Conservation (phyloP, 805 yeast species). For the Blastobotrys parvus region DNA sequence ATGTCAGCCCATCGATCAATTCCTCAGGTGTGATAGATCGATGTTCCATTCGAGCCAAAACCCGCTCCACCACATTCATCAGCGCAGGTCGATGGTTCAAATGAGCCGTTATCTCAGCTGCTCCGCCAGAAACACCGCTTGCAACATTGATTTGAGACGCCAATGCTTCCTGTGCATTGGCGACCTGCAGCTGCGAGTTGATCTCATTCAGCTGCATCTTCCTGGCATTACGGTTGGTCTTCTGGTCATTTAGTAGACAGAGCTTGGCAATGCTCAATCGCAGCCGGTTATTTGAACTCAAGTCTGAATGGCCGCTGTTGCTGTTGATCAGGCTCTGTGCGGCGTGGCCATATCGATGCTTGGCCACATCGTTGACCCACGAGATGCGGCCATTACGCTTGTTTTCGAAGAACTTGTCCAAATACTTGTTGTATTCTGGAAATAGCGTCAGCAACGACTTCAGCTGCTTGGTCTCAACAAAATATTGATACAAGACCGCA, state of each 20-base stretch:
- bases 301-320: constrained; percentile 34
- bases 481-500: constrained; percentile 48
- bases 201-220: constrained; percentile 29
- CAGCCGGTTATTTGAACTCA: constrained; percentile 40
- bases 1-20: constrained; percentile 44
- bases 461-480: constrained; percentile 44
- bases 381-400: constrained; percentile 36
- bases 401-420: constrained; percentile 45
- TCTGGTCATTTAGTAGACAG: constrained; percentile 39
- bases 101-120: too few species aligned
- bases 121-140: background rate
- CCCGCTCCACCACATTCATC: constrained; percentile 1
- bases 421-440: constrained; percentile 40
- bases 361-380: constrained; percentile 63
- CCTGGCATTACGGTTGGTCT: background rate
- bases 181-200: constrained; percentile 40
- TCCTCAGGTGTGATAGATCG: constrained; percentile 33
- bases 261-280: constrained; percentile 68
- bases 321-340: constrained; percentile 38
- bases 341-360: constrained; percentile 43
- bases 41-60: background rate
- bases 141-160: constrained; percentile 4
- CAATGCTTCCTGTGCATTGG: constrained; percentile 40
- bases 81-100: background rate
- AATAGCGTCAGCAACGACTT: constrained; percentile 49